Percentiles rank a stretch among this genome's conserved stretches.
These are phyloP conservation scores for Trichomonas gallinae DNA, from an alignment of 208 protist species.

Conservation along the genomic window DNA sequence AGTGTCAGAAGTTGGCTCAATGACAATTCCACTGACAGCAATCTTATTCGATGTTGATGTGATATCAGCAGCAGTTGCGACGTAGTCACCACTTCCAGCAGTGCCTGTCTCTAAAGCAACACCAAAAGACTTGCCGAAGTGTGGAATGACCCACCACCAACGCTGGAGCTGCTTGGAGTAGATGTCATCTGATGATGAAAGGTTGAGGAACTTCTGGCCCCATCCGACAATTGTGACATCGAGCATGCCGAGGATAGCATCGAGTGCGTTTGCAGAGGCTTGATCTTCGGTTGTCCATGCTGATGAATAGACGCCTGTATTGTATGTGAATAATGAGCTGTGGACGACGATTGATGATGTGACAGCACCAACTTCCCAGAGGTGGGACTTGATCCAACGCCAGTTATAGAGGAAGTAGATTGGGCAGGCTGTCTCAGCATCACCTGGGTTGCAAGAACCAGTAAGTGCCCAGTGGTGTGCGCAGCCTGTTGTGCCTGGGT, in stretches of 20 bases:
- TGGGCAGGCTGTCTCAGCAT: background rate
- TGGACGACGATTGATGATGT: background rate
- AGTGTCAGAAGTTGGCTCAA: too few relatives aligned
- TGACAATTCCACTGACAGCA: background rate
- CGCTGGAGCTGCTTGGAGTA: too few relatives aligned
- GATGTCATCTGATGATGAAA: too few relatives aligned
- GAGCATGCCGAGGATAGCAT: background rate
- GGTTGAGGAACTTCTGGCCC: background rate
- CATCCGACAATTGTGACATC: slow-evolving; percentile 5
- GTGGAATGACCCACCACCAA: too few relatives aligned
- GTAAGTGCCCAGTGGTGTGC: background rate
- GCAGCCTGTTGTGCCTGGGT: background rate
- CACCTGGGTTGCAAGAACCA: background rate
- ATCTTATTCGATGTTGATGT: too few relatives aligned
- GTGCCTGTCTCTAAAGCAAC: too few relatives aligned
- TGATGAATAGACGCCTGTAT: background rate
- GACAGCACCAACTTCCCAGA: background rate
- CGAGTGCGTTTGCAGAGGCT: background rate
- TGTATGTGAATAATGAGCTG: background rate
- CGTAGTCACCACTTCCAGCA: too few relatives aligned
- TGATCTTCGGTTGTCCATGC: background rate
- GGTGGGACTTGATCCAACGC: background rate
- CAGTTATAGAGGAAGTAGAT: background rate
- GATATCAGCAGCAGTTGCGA: too few relatives aligned
- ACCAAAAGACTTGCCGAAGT: too few relatives aligned